These are phyloP conservation scores for Chaetomium strumarium DNA, from an alignment of 2,329 filamentous ascomycete genomes.

Conservation along the genomic window DNA sequence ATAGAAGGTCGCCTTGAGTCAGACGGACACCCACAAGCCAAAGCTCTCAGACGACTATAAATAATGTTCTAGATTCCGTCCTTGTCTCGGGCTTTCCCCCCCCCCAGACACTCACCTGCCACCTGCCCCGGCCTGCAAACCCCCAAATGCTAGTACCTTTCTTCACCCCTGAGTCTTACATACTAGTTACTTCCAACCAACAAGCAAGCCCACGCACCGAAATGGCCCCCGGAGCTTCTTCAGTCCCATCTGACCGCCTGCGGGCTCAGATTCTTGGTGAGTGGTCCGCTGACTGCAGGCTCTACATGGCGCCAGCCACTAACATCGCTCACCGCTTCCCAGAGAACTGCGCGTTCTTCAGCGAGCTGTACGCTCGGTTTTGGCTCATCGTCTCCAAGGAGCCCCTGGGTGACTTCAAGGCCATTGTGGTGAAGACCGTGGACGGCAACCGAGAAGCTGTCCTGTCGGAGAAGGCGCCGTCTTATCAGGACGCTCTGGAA, in stretches of 20 bases:
- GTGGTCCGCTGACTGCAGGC: conserved; percentile 1
- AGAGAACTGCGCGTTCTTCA: conserved; percentile 30
- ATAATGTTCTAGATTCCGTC: background rate
- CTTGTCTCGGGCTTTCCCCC: background rate
- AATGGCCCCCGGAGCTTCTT: conserved; percentile 15
- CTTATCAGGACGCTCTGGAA: conserved; percentile 31
- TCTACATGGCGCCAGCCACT: conserved; percentile 6
- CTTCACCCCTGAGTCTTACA: conserved; percentile 1
- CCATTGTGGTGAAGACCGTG: conserved; percentile 22
- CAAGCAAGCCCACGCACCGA: background rate
- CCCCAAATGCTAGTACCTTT: conserved; percentile 20
- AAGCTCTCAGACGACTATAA: no score
- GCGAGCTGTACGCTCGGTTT: conserved; percentile 15
- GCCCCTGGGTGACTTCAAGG: conserved; percentile 24
- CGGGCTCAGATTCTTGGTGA: conserved; percentile 20
- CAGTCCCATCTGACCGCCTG: conserved; percentile 7
- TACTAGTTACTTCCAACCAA: conserved; percentile 2
- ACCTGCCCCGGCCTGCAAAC: background rate
- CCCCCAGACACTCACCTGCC: background rate
- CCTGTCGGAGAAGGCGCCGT: conserved; percentile 30
- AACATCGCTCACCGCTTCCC: background rate
- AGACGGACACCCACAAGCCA: no score
- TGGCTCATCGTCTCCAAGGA: conserved; percentile 26
- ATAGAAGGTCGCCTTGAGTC: no score
- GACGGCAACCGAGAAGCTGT: conserved; percentile 26